Evolutionary conservation across 768 basidiomycete genomes (phyloP).

Genomic region (Mycena indigotica): DNA sequence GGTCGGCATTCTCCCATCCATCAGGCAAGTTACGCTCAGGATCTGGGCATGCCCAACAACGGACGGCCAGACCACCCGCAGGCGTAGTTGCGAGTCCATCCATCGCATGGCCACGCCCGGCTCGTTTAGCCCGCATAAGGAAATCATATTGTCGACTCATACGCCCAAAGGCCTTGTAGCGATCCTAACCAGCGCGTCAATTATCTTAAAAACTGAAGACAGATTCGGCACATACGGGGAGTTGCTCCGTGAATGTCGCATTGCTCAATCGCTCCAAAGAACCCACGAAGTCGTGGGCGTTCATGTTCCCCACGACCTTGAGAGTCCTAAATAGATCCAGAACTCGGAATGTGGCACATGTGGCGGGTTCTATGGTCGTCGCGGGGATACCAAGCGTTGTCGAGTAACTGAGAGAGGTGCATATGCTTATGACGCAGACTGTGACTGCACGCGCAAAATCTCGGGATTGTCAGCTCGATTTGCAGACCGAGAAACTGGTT

Average conservation of each 20-base stretch:
- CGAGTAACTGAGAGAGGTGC: no score
- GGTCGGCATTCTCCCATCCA: conserved; percentile 7
- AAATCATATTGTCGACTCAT: neutral
- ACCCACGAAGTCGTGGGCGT: no score
- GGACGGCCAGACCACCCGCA: conserved; percentile 16
- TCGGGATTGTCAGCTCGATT: no score
- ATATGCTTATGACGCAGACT: no score
- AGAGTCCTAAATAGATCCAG: no score
- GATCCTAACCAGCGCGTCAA: neutral
- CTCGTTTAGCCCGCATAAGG: neutral
- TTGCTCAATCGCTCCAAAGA: no score
- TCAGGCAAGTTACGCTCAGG: conserved; percentile 16
- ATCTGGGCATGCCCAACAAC: conserved; percentile 25
- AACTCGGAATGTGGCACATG: no score
- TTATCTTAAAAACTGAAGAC: neutral
- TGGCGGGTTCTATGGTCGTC: no score
- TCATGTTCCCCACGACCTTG: no score
- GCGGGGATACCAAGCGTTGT: no score
- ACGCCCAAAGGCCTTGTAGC: neutral
- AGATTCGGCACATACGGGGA: neutral
- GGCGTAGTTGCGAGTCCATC: conserved; percentile 5
- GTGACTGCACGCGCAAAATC: no score
- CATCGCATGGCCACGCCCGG: conserved; percentile 6
- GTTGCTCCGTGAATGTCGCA: no score
- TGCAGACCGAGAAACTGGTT: neutral